These are phyloP conservation scores for Cocos nucifera DNA, from an alignment of 176 grass and related monocot genomes.

Conservation along the genomic window DNA sequence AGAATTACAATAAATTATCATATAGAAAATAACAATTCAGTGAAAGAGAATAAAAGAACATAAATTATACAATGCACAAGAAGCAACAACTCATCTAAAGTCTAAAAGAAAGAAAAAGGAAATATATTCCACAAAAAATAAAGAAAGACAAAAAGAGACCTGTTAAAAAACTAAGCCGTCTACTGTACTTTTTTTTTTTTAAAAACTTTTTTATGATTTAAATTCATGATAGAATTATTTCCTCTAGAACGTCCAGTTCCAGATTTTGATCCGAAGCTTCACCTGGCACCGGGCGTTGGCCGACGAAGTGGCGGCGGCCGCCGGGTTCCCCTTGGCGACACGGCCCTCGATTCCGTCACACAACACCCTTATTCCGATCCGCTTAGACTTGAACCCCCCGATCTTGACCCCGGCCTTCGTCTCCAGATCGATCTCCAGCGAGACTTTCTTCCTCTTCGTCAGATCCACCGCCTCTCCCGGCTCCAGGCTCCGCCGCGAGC, in stretches of 20 bases:
- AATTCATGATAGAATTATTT: too few species aligned
- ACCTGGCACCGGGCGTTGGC: slow-evolving; percentile 67
- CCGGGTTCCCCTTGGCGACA: slow-evolving; percentile 27
- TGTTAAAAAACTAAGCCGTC: too few species aligned
- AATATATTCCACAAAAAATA: too few species aligned
- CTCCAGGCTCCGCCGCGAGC: slow-evolving; percentile 33
- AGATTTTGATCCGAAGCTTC: slow-evolving; percentile 66
- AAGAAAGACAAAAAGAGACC: too few species aligned
- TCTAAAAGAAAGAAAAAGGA: too few species aligned
- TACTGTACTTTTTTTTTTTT: too few species aligned
- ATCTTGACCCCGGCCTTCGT: slow-evolving; percentile 76
- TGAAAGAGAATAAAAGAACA: too few species aligned
- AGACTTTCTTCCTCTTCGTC: slow-evolving; percentile 49
- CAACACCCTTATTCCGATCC: slow-evolving; percentile 53
- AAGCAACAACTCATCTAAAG: too few species aligned
- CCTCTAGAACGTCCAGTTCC: slow-evolving; percentile 71
- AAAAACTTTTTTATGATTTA: too few species aligned
- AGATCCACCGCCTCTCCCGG: slow-evolving; percentile 45
- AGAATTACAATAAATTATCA: too few species aligned
- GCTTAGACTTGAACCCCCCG: slow-evolving; percentile 58
- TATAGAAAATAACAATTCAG: too few species aligned
- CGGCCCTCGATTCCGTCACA: slow-evolving; percentile 46
- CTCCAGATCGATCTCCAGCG: slow-evolving; percentile 52
- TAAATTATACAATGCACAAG: too few species aligned
- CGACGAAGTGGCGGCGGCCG: slow-evolving; percentile 24